A percentile compares a stretch with the other conserved stretches of the same genome.
These are phyloP conservation scores for Condylostoma magnum DNA, from an alignment of 169 alveolate species.

Conservation along the genomic window DNA sequence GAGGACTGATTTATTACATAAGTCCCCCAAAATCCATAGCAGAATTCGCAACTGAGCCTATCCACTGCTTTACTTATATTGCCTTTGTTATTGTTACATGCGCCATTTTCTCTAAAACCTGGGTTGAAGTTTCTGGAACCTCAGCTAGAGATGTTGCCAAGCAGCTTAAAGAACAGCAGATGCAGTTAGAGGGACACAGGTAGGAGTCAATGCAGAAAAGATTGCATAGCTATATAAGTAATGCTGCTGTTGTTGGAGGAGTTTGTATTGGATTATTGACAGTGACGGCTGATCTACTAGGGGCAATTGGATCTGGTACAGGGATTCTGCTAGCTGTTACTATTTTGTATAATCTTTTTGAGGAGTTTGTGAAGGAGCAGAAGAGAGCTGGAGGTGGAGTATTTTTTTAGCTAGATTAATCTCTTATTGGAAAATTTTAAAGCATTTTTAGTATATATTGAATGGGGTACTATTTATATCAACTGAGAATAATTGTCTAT, in stretches of 20 bases:
- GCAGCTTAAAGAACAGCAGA: conserved; percentile 98
- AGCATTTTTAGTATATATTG: too few relatives aligned
- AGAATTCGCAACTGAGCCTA: conserved; percentile 93
- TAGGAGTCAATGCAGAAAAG: conserved; percentile 82
- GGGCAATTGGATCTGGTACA: conserved; percentile 99
- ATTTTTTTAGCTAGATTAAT: conserved; percentile 17
- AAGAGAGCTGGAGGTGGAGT: conserved; percentile 10
- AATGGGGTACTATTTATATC: too few relatives aligned
- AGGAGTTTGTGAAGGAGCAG: conserved; percentile 94
- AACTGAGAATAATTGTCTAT: too few relatives aligned
- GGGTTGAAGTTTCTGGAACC: conserved; percentile 99
- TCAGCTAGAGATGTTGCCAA: conserved; percentile 99
- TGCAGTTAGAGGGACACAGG: conserved; percentile 91
- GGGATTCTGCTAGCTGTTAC: conserved; percentile 98
- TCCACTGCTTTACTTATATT: conserved; percentile 96
- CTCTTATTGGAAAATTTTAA: too few relatives aligned
- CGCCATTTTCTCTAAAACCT: conserved; percentile 99
- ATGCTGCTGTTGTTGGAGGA: conserved; percentile 99
- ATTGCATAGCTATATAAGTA: conserved; percentile 95
- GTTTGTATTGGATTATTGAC: conserved; percentile 99
- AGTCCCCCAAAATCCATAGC: conserved; percentile 94
- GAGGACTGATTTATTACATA: conserved; percentile 99
- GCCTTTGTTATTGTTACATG: conserved; percentile 97
- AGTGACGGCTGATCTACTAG: conserved; percentile 98
- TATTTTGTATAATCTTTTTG: conserved; percentile 98